Evolutionary conservation across 148 eudicot species (phyloP), one percentile per base, ranked within the genome.

Genomic region (Cornus florida): DNA sequence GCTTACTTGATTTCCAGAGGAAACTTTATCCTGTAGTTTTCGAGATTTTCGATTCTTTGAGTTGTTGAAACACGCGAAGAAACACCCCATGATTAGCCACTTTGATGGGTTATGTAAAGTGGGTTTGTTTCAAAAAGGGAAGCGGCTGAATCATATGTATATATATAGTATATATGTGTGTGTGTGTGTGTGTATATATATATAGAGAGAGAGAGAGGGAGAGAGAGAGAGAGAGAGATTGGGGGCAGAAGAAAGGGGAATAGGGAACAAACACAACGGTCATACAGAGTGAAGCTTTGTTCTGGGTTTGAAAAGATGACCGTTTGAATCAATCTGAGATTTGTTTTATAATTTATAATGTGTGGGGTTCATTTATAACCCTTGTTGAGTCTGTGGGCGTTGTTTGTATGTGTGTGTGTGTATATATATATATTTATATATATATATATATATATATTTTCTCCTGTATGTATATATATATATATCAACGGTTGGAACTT

Each of bases 61-160:
- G 17, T 62, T 64, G 73, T 84, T 76, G 65, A 90, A 88, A 73
- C 91, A 88, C 20, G 83, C 85, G 23, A 87, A 41, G 70, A 88
- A 86, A 59, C 89, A 90, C 3, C 93, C 88, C 93, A 90, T 90
- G 24, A 20, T 73, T 17, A 75, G 24, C 56, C 56, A 2, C 16
- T 71, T 6, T 43, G 10, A 8, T 70, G 72, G 73, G 20, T 43
- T n/a, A 14, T 71, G 10, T 20, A 71, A 71, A 71, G 56, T n/a
- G 56, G 73, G 28, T 41, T 71, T 22, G 22, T 38, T 16, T 19
- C 48, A 10, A 17, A 46, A 16, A 68, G 19, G 22, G 35, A 69
- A 3, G 72, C 72, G 71, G 72, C 72, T 69, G 72, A 8, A 17
- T 16, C 7, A 14, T 1, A 69, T 43, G 1, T 43, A 43, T 9